These are phyloP conservation scores for Yarrowia keelungensis DNA, from an alignment of 805 yeast species.

Conservation along the genomic window DNA sequence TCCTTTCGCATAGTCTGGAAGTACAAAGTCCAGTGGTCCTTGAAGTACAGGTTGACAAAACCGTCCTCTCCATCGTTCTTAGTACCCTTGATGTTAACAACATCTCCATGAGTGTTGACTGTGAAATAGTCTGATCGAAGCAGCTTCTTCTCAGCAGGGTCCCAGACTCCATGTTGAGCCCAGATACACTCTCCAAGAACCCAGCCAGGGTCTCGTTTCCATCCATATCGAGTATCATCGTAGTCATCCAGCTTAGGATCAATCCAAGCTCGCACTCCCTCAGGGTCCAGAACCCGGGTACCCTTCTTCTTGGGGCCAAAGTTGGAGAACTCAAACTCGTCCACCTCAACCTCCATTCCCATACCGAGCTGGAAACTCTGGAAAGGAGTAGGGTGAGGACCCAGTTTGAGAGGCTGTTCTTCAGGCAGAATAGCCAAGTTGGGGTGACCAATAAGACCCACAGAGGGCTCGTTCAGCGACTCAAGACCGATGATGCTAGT, in stretches of 20 bases:
- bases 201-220: constrained; percentile 71
- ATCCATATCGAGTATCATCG: constrained; percentile 69
- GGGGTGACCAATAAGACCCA: constrained; percentile 71
- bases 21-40: constrained; percentile 62
- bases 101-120: constrained; percentile 36
- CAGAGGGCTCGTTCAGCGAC: constrained; percentile 82
- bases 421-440: constrained; percentile 61
- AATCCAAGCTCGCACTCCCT: constrained; percentile 74
- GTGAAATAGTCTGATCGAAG: constrained; percentile 60
- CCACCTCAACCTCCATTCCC: constrained; percentile 75
- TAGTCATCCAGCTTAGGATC: constrained; percentile 52
- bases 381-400: constrained; percentile 82
- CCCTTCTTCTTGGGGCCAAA: constrained; percentile 80
- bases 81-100: constrained; percentile 16
- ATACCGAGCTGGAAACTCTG: constrained; percentile 77
- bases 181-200: constrained; percentile 74
- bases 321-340: constrained; percentile 69
- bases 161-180: constrained; percentile 76
- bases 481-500: constrained; percentile 74
- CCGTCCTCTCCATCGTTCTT: constrained; percentile 49
- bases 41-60: constrained; percentile 69
- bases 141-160: constrained; percentile 50
- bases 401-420: constrained; percentile 71
- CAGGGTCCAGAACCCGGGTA: constrained; percentile 64
- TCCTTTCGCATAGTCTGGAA: constrained; percentile 59